phyloP scores from a whole-genome alignment of 495 filamentous ascomycete genomes.

The Monascus purpureus region DNA sequence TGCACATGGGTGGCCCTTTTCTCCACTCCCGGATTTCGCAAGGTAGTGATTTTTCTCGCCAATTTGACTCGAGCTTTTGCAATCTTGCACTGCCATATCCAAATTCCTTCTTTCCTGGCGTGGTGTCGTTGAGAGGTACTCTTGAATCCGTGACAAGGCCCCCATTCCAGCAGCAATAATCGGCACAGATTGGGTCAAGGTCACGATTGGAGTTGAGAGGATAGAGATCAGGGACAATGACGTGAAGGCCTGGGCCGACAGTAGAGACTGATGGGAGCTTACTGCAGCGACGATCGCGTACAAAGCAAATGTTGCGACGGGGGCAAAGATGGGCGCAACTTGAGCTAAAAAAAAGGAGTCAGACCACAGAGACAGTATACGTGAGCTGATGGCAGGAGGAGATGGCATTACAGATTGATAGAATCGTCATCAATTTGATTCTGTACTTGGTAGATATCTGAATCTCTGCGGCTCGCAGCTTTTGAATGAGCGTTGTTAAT shows the following conservation, averaged over 20 bases:
- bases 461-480: conserved; percentile 42
- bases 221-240: conserved; percentile 38
- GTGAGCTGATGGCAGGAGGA: too few relatives aligned
- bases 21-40: too few relatives aligned
- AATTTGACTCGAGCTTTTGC: too few relatives aligned
- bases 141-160: conserved; percentile 1
- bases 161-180: conserved; percentile 2
- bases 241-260: conserved; percentile 35
- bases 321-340: too few relatives aligned
- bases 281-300: conserved; percentile 9
- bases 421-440: conserved; percentile 38
- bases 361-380: too few relatives aligned
- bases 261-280: conserved; percentile 20
- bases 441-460: conserved; percentile 41
- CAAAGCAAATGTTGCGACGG: conserved; percentile 8
- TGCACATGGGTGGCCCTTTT: too few relatives aligned
- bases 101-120: too few relatives aligned
- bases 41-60: too few relatives aligned
- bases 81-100: too few relatives aligned
- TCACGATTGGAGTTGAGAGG: conserved; percentile 28
- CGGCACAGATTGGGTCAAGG: conserved; percentile 17
- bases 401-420: too few relatives aligned
- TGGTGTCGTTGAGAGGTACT: too few relatives aligned
- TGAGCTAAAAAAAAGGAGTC: too few relatives aligned
- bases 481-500: conserved; percentile 29